Percentiles rank a stretch among this genome's conserved stretches.
phyloP scores from a whole-genome alignment of 331 rosid genomes.

The Acacia concinna region DNA sequence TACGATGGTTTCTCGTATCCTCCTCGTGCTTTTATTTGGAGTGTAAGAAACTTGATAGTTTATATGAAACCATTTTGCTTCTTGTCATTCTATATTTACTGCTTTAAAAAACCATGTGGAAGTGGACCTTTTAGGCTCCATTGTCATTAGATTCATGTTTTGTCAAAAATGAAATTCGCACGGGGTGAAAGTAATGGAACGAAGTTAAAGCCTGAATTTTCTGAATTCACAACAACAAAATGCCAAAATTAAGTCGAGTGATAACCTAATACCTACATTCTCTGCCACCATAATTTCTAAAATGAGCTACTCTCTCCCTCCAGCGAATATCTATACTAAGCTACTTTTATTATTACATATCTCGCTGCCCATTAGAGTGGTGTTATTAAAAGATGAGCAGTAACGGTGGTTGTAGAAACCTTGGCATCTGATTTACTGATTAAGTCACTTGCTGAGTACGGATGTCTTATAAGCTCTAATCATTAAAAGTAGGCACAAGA shows the following conservation, averaged over 20 bases:
- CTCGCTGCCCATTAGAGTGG: neutral
- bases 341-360: neutral
- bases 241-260: conserved; percentile 20
- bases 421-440: no score
- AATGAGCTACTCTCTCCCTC: neutral
- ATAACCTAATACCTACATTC: conserved; percentile 9
- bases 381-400: neutral
- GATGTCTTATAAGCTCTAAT: neutral
- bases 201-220: neutral
- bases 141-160: neutral
- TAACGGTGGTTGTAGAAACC: no score
- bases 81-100: neutral
- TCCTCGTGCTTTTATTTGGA: conserved; percentile 19
- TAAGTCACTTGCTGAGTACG: neutral
- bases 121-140: neutral
- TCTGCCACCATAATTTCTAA: neutral
- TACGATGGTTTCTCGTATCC: conserved; percentile 19
- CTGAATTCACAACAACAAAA: neutral
- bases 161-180: neutral
- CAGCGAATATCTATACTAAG: neutral
- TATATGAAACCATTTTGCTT: conserved; percentile 4
- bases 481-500: conserved; percentile 1
- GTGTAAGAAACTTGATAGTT: conserved; percentile 17
- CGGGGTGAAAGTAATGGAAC: neutral
- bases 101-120: neutral